These are phyloP conservation scores for Fusarium sp. DNA, from an alignment of 2,329 filamentous ascomycete species.

Conservation along the genomic window DNA sequence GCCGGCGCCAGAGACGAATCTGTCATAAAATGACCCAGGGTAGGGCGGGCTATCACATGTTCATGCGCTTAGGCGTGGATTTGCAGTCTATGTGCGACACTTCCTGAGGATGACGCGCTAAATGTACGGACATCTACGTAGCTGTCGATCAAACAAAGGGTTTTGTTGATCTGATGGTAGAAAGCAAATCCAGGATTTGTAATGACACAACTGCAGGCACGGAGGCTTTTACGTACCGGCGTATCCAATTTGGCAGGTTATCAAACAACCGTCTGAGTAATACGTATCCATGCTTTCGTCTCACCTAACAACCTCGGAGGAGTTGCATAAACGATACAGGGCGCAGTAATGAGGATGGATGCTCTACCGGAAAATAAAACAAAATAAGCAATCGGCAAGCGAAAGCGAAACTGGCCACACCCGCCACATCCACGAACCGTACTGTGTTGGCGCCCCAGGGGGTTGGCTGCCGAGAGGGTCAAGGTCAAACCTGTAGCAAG, in stretches of 20 bases:
- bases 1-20: slow-evolving; percentile 31
- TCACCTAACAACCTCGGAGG: not conserved
- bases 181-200: slow-evolving; percentile 9
- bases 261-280: slow-evolving; percentile 12
- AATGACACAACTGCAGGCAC: slow-evolving; percentile 19
- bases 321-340: not conserved
- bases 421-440: not conserved
- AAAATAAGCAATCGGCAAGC: not conserved
- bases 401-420: not conserved
- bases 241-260: slow-evolving; percentile 27
- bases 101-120: slow-evolving; percentile 16
- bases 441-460: not conserved
- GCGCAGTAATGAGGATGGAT: not conserved
- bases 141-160: slow-evolving; percentile 35
- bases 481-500: slow-evolving; percentile 11
- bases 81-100: slow-evolving; percentile 1
- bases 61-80: not conserved
- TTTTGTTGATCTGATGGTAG: not conserved
- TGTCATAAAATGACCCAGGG: slow-evolving; percentile 34
- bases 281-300: slow-evolving; percentile 9
- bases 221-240: slow-evolving; percentile 18
- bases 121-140: slow-evolving; percentile 21
- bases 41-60: slow-evolving; percentile 32
- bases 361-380: not conserved
- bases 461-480: slow-evolving; percentile 23